Evolutionary conservation across 2,329 filamentous ascomycete genomes (phyloP), one percentile per base, ranked within the genome.

Genomic region (Ascochyta rabiei): DNA sequence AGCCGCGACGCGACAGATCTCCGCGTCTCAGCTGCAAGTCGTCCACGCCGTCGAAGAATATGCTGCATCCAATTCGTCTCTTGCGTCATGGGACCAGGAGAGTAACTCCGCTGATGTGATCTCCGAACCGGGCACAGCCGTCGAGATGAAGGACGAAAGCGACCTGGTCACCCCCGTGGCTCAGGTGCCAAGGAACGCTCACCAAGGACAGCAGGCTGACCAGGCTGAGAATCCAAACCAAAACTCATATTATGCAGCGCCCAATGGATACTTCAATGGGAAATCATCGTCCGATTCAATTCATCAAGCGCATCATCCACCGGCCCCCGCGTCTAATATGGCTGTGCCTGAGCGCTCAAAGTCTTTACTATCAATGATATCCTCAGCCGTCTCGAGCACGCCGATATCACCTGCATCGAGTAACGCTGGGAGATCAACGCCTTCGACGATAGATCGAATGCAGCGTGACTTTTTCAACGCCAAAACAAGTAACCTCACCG

Each of bases 351-450:
- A 64, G 55, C 62, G 69, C 44, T 69, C 70, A 30, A 68, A 69
- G 40, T 74, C 72, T n/a, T 60, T 74, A 9, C 61, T 74, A 13
- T 75, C 72, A 6, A 67, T 66, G 30, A 72, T 75, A 47, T 75
- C 72, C 9, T 72, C 71, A 43, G 70, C 71, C 53, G 72, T 75
- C 1, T 69, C 72, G 8, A 62, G 63, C 44, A 60, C 59, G 31
- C 61, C 70, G 6, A 62, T 68, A 8, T 73, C 71, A 7, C 68
- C 70, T 21, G 53, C 63, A 26, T 69, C 70, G 21, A 69, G 63
- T 43, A 63, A 60, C 15, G 62, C 64, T 16, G 63, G 61, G 37
- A 64, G 62, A 43, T 73, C 72, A 13, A 67, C 68, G 12, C 71
- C 71, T 16, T 69, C 69, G 15, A 70, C 68, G 31, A 61, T 65